Percentiles rank a stretch among this genome's conserved stretches.
These are phyloP conservation scores for Botryosphaeria agaves DNA, from an alignment of 2,329 filamentous ascomycete genomes.

Conservation along the genomic window DNA sequence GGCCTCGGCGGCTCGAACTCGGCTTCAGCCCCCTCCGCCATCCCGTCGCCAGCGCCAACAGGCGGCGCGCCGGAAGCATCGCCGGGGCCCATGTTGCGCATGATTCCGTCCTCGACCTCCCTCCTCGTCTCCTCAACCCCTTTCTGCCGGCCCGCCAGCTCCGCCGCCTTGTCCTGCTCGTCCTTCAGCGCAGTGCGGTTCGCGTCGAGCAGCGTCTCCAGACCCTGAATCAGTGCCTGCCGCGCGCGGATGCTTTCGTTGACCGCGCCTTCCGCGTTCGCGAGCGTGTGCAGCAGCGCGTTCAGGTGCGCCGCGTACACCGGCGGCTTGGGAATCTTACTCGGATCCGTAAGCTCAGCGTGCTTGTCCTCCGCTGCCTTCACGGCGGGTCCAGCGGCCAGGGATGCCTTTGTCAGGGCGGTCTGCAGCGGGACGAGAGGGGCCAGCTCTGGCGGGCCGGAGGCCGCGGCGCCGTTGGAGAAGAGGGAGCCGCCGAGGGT, in stretches of 20 bases:
- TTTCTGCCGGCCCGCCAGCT: slow-evolving; percentile 47
- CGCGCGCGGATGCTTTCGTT: slow-evolving; percentile 80
- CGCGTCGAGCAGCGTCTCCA: slow-evolving; percentile 66
- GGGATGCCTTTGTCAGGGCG: slow-evolving; percentile 53
- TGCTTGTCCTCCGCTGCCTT: slow-evolving; percentile 66
- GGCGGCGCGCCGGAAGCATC: slow-evolving; percentile 32
- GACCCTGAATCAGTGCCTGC: slow-evolving; percentile 53
- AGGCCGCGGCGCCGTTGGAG: slow-evolving; percentile 31
- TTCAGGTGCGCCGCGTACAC: slow-evolving; percentile 84
- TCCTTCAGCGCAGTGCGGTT: slow-evolving; percentile 51
- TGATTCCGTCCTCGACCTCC: slow-evolving; percentile 80
- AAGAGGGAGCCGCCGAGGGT: slow-evolving; percentile 54
- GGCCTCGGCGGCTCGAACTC: slow-evolving; percentile 50
- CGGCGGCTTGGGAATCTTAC: slow-evolving; percentile 58
- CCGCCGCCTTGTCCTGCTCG: slow-evolving; percentile 49
- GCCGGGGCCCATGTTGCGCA: slow-evolving; percentile 60
- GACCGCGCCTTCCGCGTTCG: slow-evolving; percentile 75
- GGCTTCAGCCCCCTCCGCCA: slow-evolving; percentile 8
- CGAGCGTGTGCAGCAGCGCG: slow-evolving; percentile 75
- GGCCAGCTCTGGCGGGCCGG: slow-evolving; percentile 59
- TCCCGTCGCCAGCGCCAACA: slow-evolving; percentile 3
- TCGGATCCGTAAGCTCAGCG: slow-evolving; percentile 62
- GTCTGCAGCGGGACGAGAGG: slow-evolving; percentile 60
- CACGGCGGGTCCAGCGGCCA: slow-evolving; percentile 48
- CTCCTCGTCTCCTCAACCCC: slow-evolving; percentile 69